Evolutionary conservation across 2,329 filamentous ascomycete genomes (phyloP).

Genomic region (Ophiostoma novo-ulmi): DNA sequence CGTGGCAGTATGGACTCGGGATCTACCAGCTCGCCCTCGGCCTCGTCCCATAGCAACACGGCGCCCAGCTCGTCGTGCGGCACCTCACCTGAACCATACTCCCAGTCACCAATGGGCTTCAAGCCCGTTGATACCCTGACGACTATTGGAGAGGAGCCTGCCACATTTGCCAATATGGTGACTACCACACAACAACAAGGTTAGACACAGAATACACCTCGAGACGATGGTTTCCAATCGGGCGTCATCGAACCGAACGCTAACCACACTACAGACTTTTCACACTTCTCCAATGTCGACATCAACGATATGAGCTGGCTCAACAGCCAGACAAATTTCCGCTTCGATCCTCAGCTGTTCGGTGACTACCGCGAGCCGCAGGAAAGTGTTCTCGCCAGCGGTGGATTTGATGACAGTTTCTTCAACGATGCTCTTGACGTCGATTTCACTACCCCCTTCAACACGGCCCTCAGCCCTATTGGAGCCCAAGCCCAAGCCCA

Average conservation of each 20-base stretch:
- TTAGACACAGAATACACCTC: slow-evolving; percentile 21
- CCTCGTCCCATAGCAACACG: slow-evolving; percentile 56
- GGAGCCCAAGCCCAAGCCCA: slow-evolving; percentile 46
- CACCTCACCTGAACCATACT: slow-evolving; percentile 71
- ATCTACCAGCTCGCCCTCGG: slow-evolving; percentile 60
- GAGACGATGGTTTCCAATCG: background rate
- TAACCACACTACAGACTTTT: slow-evolving; percentile 31
- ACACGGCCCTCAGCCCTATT: slow-evolving; percentile 50
- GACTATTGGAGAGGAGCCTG: slow-evolving; percentile 62
- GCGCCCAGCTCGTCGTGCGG: slow-evolving; percentile 63
- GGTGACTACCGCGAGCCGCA: slow-evolving; percentile 89
- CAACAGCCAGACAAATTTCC: slow-evolving; percentile 71
- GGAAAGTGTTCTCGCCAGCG: slow-evolving; percentile 65
- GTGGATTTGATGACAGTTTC: slow-evolving; percentile 64
- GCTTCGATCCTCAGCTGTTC: slow-evolving; percentile 88
- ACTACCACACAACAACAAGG: slow-evolving; percentile 35
- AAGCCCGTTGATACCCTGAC: slow-evolving; percentile 59
- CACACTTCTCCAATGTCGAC: slow-evolving; percentile 42
- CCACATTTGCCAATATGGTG: slow-evolving; percentile 43
- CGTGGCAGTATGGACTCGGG: slow-evolving; percentile 47
- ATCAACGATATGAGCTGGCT: slow-evolving; percentile 65
- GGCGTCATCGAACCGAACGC: background rate
- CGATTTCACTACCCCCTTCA: slow-evolving; percentile 78
- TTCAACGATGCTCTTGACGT: slow-evolving; percentile 74
- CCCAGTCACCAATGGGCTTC: slow-evolving; percentile 62